Base-by-base conservation (phyloP, 441 rosid species). In the Francoa sonchifolia region DNA sequence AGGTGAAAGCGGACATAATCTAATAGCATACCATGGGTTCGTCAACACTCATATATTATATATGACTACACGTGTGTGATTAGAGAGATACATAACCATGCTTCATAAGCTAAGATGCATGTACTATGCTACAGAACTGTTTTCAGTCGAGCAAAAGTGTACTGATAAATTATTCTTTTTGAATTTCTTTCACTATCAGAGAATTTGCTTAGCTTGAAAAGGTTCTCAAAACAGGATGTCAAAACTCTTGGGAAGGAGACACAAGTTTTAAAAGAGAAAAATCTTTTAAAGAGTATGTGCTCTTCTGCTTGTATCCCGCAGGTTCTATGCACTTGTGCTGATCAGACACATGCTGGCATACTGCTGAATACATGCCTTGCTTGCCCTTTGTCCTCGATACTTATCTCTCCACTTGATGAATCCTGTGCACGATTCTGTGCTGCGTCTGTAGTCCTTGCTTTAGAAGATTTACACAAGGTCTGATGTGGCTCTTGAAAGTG, bases 401-500 rank as follows among this genome's bases (percentile, higher is more conserved):
- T 85, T 54, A 72, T 65, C 55, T 65, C 72, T 17, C 78, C 94
- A 0, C 70, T 90, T 15, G 82, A 77, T 44, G 98, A 90, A 51
- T 37, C 72, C 44, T 76, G 76, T 45, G 87, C 94, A 47, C 54
- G 52, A 59, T 77, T 77, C 67, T 82, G 68, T 68, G 77, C 89
- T 48, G 89, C 93, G 23, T 82, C 87, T 47, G 71, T 68, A 37
- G 73, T 80, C 48, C 54, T 71, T 43, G 87, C 94, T 30, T 58
- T 90, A 41, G 93, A 74, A 63, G 85, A 77, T 56, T 60, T 85
- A 44, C 96, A 85, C 58, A 48, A 85, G 90, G 98, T 76, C 36
- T 39, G 41, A 40, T 30, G 17, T 27, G 8, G 34, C 34, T 11
- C 20, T 8, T 42, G 4, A 12, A 32, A 33, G 27, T 59, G 7